Evolutionary conservation across 2,329 filamentous ascomycete species (phyloP), one percentile per base, ranked within the genome.

Genomic region (Alternaria triticina): DNA sequence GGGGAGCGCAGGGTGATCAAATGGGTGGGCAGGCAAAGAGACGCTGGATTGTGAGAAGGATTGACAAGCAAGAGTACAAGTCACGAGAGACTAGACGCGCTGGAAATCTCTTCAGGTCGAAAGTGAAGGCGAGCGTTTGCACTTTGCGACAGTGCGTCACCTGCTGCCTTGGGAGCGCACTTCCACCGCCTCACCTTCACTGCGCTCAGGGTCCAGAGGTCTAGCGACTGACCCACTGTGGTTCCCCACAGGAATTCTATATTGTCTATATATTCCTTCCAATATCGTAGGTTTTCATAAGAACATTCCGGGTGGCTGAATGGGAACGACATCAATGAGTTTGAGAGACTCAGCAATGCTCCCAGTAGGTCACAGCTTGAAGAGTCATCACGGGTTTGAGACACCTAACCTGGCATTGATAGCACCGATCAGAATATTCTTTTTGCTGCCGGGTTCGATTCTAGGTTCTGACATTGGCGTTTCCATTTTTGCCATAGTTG

Each of bases 181-280:
- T 5, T 13, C 30, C 25, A 52, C 28, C 28, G 28, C 30, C 28
- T 22, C 5, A 9, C 22, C 28, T 52, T 52, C 13, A 9, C 49
- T 52, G 3, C 28, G 28, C 7, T 13, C 28, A 20, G 28, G 9
- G 12, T 12, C 12, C 7, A 23, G 5, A 22, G 12, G 8, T n/a
- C 8, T 36, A 12, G 28, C 28, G 6, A 20, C n/a, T 15, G 49
- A 30, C 8, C 27, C 20, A 13, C 20, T 2, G 12, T 28, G 1
- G 2, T 1, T 2, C 0, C 27, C 46, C 9, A 17, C 45, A 47
- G 12, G 0, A n/a, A 1, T 2, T 5, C 1, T 20, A 1, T 13
- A 9, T 13, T 49, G 23, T 0, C 15, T 17, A 28, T 20, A 28
- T 5, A 8, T 3, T 9, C 9, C 7, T 3, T 8, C 2, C 1